A percentile compares a stretch with the other conserved stretches of the same genome.
These are phyloP conservation scores for Mrakia frigida DNA, from an alignment of 768 basidiomycete species.

Conservation along the genomic window DNA sequence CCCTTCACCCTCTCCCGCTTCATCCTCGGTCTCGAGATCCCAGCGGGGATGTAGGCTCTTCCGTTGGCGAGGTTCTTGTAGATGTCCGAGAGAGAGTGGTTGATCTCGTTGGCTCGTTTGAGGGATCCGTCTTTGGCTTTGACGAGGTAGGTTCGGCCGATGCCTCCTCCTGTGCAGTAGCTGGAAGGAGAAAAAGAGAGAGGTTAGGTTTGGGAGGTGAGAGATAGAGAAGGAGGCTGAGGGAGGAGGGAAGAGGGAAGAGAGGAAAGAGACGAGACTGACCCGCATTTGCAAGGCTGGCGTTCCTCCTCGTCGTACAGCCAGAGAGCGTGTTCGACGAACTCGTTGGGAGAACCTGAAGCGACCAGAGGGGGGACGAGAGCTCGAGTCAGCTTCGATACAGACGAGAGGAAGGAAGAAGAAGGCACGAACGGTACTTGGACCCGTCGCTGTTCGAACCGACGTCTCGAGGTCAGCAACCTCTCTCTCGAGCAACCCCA, in stretches of 20 bases:
- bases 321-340: background rate
- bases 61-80: background rate
- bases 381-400: background rate
- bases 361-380: background rate
- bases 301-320: background rate
- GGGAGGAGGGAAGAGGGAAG: background rate
- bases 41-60: constrained; percentile 2
- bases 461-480: background rate
- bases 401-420: background rate
- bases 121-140: background rate
- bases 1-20: background rate
- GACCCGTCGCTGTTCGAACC: background rate
- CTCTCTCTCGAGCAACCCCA: background rate
- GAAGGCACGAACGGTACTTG: background rate
- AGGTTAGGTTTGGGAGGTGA: too few species aligned
- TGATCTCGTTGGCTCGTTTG: background rate
- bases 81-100: background rate
- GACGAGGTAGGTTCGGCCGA: background rate
- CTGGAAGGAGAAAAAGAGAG: background rate
- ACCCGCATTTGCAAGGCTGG: background rate
- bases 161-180: constrained; percentile 6
- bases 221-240: background rate
- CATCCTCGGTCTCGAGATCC: background rate
- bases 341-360: background rate
- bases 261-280: background rate